These are phyloP conservation scores for Chaetoceros tenuissimus DNA, from an alignment of 108 stramenopile species.

Conservation along the genomic window DNA sequence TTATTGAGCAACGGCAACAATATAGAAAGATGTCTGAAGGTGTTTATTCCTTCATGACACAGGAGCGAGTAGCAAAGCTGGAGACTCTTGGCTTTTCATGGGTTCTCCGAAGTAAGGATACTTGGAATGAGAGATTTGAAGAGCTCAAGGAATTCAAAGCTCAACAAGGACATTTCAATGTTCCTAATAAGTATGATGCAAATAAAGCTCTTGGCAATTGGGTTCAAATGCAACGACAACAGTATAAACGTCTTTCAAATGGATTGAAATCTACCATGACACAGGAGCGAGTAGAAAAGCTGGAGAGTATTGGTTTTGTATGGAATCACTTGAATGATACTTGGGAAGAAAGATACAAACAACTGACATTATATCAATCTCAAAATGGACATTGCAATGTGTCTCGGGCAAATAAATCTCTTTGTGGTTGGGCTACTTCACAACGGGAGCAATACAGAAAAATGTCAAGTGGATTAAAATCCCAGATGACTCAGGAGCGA, in stretches of 20 bases:
- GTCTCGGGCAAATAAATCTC: neutral
- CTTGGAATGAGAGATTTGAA: slow-evolving; percentile 43
- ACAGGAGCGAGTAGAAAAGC: too few relatives aligned
- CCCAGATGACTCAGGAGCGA: neutral
- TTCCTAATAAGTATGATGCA: slow-evolving; percentile 17
- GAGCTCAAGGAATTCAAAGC: slow-evolving; percentile 27
- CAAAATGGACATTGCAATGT: slow-evolving; percentile 23
- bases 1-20: slow-evolving; percentile 31
- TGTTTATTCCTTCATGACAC: slow-evolving; percentile 29
- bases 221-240: slow-evolving; percentile 29
- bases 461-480: neutral
- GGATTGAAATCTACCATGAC: too few relatives aligned
- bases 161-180: slow-evolving; percentile 36
- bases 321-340: neutral
- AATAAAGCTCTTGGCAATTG: slow-evolving; percentile 21
- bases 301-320: too few relatives aligned
- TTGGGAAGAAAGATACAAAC: slow-evolving; percentile 14
- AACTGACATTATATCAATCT: slow-evolving; percentile 12
- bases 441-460: neutral
- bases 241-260: too few relatives aligned
- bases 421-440: neutral
- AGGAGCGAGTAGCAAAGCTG: slow-evolving; percentile 30
- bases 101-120: slow-evolving; percentile 9
- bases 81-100: slow-evolving; percentile 27
- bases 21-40: slow-evolving; percentile 30